Evolutionary conservation across 306 rosid genomes (phyloP).

Genomic region (Cucurbita moschata): DNA sequence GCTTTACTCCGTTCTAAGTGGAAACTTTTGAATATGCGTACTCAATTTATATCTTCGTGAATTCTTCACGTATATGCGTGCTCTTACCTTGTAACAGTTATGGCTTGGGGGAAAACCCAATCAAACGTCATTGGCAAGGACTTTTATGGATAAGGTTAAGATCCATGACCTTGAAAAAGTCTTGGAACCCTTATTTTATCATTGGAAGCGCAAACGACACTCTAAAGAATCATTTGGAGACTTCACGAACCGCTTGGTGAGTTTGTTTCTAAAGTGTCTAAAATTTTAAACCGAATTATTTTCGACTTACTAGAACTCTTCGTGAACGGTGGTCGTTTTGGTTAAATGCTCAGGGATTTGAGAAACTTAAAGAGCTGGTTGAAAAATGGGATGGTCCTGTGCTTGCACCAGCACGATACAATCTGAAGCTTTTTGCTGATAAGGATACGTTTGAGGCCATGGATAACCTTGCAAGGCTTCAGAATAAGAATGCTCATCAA

Average conservation of each 20-base stretch:
- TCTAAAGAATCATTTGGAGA: conserved; percentile 87
- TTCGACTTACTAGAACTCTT: neutral
- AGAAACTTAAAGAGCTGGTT: conserved; percentile 56
- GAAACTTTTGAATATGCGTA: neutral
- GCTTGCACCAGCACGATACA: conserved; percentile 42
- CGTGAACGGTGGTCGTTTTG: neutral
- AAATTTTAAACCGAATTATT: neutral
- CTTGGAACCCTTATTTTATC: conserved; percentile 75
- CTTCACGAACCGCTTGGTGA: conserved; percentile 69
- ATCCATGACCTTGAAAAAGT: conserved; percentile 81
- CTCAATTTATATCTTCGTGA: neutral
- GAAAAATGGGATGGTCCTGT: conserved; percentile 88
- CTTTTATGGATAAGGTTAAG: conserved; percentile 89
- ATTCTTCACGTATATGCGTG: neutral
- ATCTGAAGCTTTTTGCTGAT: conserved; percentile 76
- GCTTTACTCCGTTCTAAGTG: neutral
- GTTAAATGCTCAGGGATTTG: conserved; percentile 52
- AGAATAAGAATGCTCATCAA: conserved; percentile 85
- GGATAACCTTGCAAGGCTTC: conserved; percentile 58
- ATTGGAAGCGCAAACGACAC: conserved; percentile 80
- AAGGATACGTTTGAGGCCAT: conserved; percentile 74
- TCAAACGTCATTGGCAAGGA: conserved; percentile 66
- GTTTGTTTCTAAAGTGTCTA: neutral
- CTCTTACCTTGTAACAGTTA: conserved; percentile 22
- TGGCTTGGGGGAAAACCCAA: conserved; percentile 91